Evolutionary conservation across 768 basidiomycete genomes (phyloP), one percentile per base, ranked within the genome.

Genomic region (Lanmaoa pseudosensibilis): DNA sequence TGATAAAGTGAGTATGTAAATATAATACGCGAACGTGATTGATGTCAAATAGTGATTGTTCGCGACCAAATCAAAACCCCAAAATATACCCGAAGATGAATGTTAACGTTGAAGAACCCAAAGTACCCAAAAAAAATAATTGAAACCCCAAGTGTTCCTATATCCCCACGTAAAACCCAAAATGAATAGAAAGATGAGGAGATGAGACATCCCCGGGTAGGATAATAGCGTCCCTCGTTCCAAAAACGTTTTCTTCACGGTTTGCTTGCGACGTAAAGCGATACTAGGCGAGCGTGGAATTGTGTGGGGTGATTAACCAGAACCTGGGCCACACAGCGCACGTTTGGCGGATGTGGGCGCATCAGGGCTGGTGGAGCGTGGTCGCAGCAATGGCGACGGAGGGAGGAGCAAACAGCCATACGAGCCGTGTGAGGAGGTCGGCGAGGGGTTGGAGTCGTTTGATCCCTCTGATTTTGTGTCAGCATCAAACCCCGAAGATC

Each of bases 341-440:
- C 38, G 62, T 38, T 43, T 47, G 51, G 55, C 50, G 34, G 60
- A 52, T 55, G 60, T 54, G 62, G 61, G 37, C 21, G 32, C 37
- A 43, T 59, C 66, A 50, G 60, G 52, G 38, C 55, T 57, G 4
- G 55, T 51, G 15, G 72, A 61, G 54, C 60, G 59, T 49, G 68
- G 61, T 15, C 70, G 70, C 56, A 66, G 25, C 50, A 61, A 41
- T 7, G 61, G 59, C 25, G 68, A 65, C 2, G 66, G 63, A 18
- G 64, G 61, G 50, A 59, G 32, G 1, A 57, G 52, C 5, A 56
- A 12, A 23, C 27, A 39, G 37, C 55, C 37, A 34, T 54, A 50
- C 6, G 58, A 67, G 60, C 54, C 33, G 39, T 63, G 68, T 10
- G 68, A 66, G 2, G 68, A 52, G 33, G 70, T 60, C 8, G 70